A percentile compares a stretch with the other conserved stretches of the same genome.
Conservation (phyloP, 108 stramenopile species). For the Cyclotella atomus region DNA sequence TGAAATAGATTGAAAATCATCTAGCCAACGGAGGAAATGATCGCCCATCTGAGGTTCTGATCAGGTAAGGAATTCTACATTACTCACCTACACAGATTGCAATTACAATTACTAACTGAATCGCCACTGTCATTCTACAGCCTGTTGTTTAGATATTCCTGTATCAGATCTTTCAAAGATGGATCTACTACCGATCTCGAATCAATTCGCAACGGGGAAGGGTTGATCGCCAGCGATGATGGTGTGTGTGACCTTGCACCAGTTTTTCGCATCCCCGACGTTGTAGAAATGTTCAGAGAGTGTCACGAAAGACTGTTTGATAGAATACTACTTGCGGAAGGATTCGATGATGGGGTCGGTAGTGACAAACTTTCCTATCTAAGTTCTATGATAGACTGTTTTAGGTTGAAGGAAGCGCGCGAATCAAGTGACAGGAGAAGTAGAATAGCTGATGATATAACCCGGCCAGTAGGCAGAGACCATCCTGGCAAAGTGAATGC, state of each 20-base stretch:
- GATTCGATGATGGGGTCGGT: constrained; percentile 9
- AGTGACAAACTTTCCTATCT: constrained; percentile 32
- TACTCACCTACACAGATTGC: constrained; percentile 2
- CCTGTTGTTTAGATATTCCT: constrained; percentile 56
- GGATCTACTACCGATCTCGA: constrained; percentile 29
- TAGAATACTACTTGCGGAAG: constrained; percentile 18
- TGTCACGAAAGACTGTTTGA: constrained; percentile 33
- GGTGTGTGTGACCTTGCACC: constrained; percentile 44
- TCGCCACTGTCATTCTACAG: constrained; percentile 8
- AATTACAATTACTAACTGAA: neutral
- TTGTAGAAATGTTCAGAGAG: constrained; percentile 48
- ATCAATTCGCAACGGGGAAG: constrained; percentile 11
- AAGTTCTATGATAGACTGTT: constrained; percentile 46
- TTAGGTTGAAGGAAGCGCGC: constrained; percentile 33
- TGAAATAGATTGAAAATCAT: constrained; percentile 41
- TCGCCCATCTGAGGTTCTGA: constrained; percentile 46
- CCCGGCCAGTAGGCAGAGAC: constrained; percentile 18
- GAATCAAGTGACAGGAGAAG: constrained; percentile 35
- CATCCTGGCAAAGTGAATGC: constrained; percentile 38
- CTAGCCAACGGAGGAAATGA: constrained; percentile 42
- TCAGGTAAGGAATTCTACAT: constrained; percentile 24
- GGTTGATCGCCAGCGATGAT: constrained; percentile 36
- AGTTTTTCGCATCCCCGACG: constrained; percentile 42
- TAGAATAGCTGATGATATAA: constrained; percentile 15
- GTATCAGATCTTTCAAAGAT: constrained; percentile 43